Evolutionary conservation across 2,329 filamentous ascomycete species (phyloP).

Genomic region (Stachybotrys chartarum): DNA sequence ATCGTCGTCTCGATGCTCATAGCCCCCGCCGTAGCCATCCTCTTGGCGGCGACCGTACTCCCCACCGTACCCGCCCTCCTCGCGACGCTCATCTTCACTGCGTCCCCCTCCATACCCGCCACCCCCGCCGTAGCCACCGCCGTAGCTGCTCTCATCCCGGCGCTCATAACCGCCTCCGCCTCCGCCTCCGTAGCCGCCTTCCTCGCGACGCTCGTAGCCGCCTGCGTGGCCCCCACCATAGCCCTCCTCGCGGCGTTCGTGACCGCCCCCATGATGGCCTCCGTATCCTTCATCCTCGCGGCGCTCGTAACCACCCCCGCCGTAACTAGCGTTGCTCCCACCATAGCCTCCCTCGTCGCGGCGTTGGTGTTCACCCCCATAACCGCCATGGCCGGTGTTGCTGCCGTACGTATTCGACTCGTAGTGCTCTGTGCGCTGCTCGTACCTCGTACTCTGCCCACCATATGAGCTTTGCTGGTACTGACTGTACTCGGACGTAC

Average conservation of each 20-base stretch:
- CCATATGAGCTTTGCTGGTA: slow-evolving; percentile 45
- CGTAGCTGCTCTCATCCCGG: slow-evolving; percentile 8
- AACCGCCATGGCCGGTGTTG: slow-evolving; percentile 10
- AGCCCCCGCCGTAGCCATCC: slow-evolving; percentile 2
- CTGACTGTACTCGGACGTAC: slow-evolving; percentile 52
- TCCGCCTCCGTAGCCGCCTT: slow-evolving; percentile 9
- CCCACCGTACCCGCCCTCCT: slow-evolving; percentile 6
- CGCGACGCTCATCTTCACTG: slow-evolving; percentile 13
- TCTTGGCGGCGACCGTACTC: slow-evolving; percentile 9
- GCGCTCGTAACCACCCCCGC: slow-evolving; percentile 11
- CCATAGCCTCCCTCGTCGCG: slow-evolving; percentile 13
- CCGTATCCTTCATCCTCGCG: slow-evolving; percentile 8
- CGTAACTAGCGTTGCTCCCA: slow-evolving; percentile 6
- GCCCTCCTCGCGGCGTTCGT: slow-evolving; percentile 5
- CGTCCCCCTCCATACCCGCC: slow-evolving; percentile 10
- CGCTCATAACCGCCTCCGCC: slow-evolving; percentile 12
- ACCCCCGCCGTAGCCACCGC: slow-evolving; percentile 8
- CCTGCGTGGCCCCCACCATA: slow-evolving; percentile 11
- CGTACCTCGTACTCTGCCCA: slow-evolving; percentile 35
- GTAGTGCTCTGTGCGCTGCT: slow-evolving; percentile 49
- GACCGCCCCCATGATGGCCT: neutral
- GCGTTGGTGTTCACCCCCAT: slow-evolving; percentile 12
- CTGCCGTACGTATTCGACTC: slow-evolving; percentile 32
- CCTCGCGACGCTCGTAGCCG: slow-evolving; percentile 3
- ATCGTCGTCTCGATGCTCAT: slow-evolving; percentile 3